These are phyloP conservation scores for Osmanthus fragrans DNA, from an alignment of 257 asterid species.

Conservation along the genomic window DNA sequence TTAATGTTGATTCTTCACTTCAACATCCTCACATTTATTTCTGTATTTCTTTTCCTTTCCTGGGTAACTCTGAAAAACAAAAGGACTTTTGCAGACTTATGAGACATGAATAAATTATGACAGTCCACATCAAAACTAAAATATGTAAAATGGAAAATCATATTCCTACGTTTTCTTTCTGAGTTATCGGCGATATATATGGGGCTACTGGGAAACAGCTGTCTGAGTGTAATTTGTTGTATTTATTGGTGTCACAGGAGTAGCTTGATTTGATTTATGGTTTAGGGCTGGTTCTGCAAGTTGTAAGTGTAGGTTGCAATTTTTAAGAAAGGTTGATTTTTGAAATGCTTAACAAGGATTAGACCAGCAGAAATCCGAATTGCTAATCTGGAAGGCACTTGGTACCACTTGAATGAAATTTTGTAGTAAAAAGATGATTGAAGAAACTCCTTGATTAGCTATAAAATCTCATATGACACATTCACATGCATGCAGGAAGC, in stretches of 20 bases:
- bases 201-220: background rate
- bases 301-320: background rate
- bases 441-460: slow-evolving; percentile 13
- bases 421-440: background rate
- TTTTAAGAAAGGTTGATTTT: background rate
- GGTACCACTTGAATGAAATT: background rate
- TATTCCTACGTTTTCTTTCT: background rate
- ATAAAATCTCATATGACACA: slow-evolving; percentile 13
- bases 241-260: background rate
- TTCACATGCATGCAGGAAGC: slow-evolving; percentile 71
- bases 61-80: background rate
- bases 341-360: background rate
- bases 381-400: background rate
- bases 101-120: background rate
- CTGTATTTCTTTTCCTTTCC: background rate
- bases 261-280: background rate
- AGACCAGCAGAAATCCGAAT: background rate
- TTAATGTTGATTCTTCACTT: background rate
- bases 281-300: background rate
- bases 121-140: background rate
- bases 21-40: background rate
- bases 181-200: background rate
- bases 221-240: background rate
- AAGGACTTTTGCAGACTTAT: background rate
- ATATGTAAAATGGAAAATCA: background rate